Percentiles rank a stretch among this genome's conserved stretches.
These are phyloP conservation scores for Gracilaria domingensis DNA, from an alignment of 23 red algal genomes.

Conservation along the genomic window DNA sequence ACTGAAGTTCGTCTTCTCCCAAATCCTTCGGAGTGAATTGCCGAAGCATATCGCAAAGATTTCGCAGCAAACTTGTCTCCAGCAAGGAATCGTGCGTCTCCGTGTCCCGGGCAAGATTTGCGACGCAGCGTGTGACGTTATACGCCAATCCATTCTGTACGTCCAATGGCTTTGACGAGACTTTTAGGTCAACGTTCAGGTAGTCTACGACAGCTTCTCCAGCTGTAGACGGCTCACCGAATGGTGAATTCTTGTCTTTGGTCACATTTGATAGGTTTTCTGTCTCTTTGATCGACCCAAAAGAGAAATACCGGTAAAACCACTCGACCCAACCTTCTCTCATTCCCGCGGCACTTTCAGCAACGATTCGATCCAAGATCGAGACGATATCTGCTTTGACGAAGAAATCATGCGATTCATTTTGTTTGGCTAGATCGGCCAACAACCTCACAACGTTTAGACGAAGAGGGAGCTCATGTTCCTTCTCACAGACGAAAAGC, in stretches of 20 bases:
- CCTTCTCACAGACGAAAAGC: constrained; percentile 29
- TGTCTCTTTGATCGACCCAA: not conserved
- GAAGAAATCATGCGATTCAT: constrained; percentile 45
- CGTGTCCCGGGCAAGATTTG: constrained; percentile 62
- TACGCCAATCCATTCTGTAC: constrained; percentile 49
- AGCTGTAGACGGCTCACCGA: not conserved
- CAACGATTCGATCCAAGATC: constrained; percentile 29
- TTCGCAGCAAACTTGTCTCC: constrained; percentile 32
- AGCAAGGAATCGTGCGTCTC: constrained; percentile 40
- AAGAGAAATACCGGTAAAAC: constrained; percentile 26
- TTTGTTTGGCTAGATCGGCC: constrained; percentile 57
- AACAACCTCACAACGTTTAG: constrained; percentile 52
- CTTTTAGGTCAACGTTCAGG: constrained; percentile 12
- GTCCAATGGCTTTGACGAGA: constrained; percentile 8
- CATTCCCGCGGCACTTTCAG: constrained; percentile 11
- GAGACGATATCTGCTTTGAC: constrained; percentile 24
- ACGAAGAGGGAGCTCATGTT: constrained; percentile 34
- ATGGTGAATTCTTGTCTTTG: not conserved
- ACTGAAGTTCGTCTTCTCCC: constrained; percentile 13
- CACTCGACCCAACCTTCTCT: constrained; percentile 35
- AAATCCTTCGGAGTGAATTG: constrained; percentile 11
- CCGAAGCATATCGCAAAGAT: constrained; percentile 37
- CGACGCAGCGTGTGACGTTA: constrained; percentile 65
- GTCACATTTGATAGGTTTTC: not conserved
- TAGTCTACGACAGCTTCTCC: constrained; percentile 44